Base-by-base conservation (phyloP, 2,329 filamentous ascomycete genomes). In the Alternaria sp. region DNA sequence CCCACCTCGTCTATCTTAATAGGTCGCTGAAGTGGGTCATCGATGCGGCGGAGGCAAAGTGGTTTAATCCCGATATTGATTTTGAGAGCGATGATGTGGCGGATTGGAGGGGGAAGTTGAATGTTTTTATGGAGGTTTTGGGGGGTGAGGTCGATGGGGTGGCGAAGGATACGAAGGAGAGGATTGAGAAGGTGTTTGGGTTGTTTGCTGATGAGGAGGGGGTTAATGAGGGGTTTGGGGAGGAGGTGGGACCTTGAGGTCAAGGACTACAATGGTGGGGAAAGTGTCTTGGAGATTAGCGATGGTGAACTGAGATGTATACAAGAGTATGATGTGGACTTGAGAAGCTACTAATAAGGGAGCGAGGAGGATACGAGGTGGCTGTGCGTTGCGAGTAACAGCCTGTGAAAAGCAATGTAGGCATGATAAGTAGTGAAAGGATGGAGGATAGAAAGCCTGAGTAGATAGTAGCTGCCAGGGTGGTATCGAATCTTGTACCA, bases 71-170 rank as follows among this genome's bases (percentile, higher is more conserved):
- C 4, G 51, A 55, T 4, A 55, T 55, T 10, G 21, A 55, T 9
- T 26, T 55, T 12, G 51, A 55, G 12, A 41, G n/a, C n/a, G 33
- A 55, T 21, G 51, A 55, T 26, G 51, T 26, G 6, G 51, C 30
- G 23, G 14, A 43, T n/a, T 55, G 51, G 51, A 33, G 51, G 11
- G 51, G 37, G 10, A 55, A 55, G 10, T 11, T 55, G 20, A 41
- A 41, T 21, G 20, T 41, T 21, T 26, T 55, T 33, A 26, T 20
- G 21, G 33, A 15, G 5, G 11, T 8, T 4, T 18, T 55, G 15
- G 37, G 41, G 51, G n/a, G 4, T 6, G 23, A 21, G 8, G 51
- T 7, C 10, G 37, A 8, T 6, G 33, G 37, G 11, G 25, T 41
- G 2, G 51, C 33, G 5, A 21, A 14, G n/a, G 33, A 55, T 23